These are phyloP conservation scores for Lizonia empirigonia DNA, from an alignment of 2,329 filamentous ascomycete genomes.

Conservation along the genomic window DNA sequence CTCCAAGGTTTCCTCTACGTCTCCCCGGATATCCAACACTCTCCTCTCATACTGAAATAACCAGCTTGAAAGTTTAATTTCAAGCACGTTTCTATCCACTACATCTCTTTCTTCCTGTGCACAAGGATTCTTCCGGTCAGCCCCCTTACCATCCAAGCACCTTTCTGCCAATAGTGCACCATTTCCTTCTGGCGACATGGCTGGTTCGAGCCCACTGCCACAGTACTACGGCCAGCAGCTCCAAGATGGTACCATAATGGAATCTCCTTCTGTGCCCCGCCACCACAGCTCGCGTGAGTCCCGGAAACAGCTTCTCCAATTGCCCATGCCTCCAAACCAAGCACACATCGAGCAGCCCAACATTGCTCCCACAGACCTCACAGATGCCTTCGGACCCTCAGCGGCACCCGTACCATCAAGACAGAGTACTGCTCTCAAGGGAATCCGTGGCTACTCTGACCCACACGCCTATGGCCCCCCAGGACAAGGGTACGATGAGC, in stretches of 20 bases:
- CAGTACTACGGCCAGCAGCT: constrained; percentile 39
- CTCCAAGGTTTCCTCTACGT: constrained; percentile 1
- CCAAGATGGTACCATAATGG: constrained; percentile 37
- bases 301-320: constrained; percentile 36
- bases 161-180: constrained; percentile 11
- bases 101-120: neutral
- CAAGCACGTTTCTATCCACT: neutral
- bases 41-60: neutral
- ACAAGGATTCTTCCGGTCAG: neutral
- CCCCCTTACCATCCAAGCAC: neutral
- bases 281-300: constrained; percentile 30
- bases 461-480: constrained; percentile 16
- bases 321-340: constrained; percentile 35
- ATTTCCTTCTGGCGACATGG: constrained; percentile 27
- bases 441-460: constrained; percentile 22
- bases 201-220: constrained; percentile 27
- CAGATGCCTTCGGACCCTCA: constrained; percentile 10
- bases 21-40: neutral
- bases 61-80: neutral
- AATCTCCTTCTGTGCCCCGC: constrained; percentile 27
- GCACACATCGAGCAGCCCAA: constrained; percentile 31
- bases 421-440: constrained; percentile 10
- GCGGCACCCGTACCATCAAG: constrained; percentile 11
- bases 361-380: constrained; percentile 15
- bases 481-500: constrained; percentile 5